Evolutionary conservation across 2,329 filamentous ascomycete genomes (phyloP).

Genomic region (Didymella pinodella): DNA sequence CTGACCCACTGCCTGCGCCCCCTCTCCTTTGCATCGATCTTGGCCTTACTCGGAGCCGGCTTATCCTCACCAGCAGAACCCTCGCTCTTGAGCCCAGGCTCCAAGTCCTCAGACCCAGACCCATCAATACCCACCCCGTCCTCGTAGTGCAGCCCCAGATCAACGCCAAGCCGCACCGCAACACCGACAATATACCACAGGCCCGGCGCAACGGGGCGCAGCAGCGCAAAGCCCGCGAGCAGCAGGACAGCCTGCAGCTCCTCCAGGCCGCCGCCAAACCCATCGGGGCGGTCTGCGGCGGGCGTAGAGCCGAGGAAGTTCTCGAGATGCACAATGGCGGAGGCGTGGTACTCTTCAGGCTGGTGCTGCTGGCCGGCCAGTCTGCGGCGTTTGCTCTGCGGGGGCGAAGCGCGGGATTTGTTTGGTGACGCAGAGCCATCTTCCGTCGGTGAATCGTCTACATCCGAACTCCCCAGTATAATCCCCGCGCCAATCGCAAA

Average conservation of each 20-base stretch:
- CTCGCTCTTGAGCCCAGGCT: slow-evolving; percentile 43
- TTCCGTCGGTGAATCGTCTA: slow-evolving; percentile 43
- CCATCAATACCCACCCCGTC: slow-evolving; percentile 75
- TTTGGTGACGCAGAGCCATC: slow-evolving; percentile 40
- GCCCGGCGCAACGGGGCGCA: slow-evolving; percentile 90
- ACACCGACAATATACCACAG: slow-evolving; percentile 98
- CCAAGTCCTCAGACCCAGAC: slow-evolving; percentile 44
- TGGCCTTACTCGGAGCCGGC: slow-evolving; percentile 34
- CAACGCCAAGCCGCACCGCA: slow-evolving; percentile 86
- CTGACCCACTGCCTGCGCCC: slow-evolving; percentile 81
- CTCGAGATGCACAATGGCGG: slow-evolving; percentile 90
- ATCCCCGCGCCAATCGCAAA: slow-evolving; percentile 96
- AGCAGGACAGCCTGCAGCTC: slow-evolving; percentile 93
- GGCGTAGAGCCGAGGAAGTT: slow-evolving; percentile 76
- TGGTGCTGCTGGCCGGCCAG: slow-evolving; percentile 68
- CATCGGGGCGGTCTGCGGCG: slow-evolving; percentile 62
- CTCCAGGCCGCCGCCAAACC: slow-evolving; percentile 87
- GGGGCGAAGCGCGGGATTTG: slow-evolving; percentile 42
- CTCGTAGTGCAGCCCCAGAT: slow-evolving; percentile 91
- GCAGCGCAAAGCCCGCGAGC: slow-evolving; percentile 87
- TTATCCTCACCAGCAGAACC: slow-evolving; percentile 30
- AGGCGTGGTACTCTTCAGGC: slow-evolving; percentile 95
- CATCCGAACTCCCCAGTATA: slow-evolving; percentile 69
- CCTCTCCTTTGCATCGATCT: slow-evolving; percentile 64
- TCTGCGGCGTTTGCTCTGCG: slow-evolving; percentile 49